phyloP scores from a whole-genome alignment of 23 red algal species.

The Gracilaria vermiculophylla region DNA sequence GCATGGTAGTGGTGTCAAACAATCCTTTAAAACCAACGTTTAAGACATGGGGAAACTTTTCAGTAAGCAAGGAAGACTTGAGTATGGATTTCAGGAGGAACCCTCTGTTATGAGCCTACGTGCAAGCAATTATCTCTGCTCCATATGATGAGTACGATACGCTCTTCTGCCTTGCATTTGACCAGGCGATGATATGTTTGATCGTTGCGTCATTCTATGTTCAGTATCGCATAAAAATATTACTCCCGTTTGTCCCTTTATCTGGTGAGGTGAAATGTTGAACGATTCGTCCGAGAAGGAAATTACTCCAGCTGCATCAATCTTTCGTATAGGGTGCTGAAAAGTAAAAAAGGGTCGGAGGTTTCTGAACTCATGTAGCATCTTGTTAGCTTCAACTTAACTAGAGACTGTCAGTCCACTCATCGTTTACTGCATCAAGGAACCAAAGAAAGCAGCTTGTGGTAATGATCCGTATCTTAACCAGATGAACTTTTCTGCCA shows the following conservation, averaged over 20 bases:
- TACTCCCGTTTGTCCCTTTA: slow-evolving; percentile 29
- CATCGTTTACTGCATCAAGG: slow-evolving; percentile 4
- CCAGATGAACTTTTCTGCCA: slow-evolving; percentile 33
- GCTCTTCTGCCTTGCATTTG: slow-evolving; percentile 29
- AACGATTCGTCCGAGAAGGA: neutral
- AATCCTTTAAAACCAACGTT: slow-evolving; percentile 43
- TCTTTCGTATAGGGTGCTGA: neutral
- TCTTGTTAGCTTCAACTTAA: slow-evolving; percentile 1
- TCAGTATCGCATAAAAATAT: slow-evolving; percentile 8
- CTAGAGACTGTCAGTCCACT: neutral
- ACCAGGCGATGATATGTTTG: slow-evolving; percentile 25
- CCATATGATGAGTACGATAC: slow-evolving; percentile 30
- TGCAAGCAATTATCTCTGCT: slow-evolving; percentile 12
- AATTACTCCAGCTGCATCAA: neutral
- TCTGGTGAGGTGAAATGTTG: slow-evolving; percentile 17
- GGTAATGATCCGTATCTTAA: neutral
- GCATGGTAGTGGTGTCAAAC: slow-evolving; percentile 11
- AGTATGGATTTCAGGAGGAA: slow-evolving; percentile 1
- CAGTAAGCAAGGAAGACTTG: neutral
- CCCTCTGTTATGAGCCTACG: slow-evolving; percentile 2
- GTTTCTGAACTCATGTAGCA: neutral
- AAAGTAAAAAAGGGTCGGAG: neutral
- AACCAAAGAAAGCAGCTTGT: neutral
- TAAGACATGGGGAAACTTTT: slow-evolving; percentile 19
- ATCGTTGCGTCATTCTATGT: neutral